These are phyloP conservation scores for Trichaptum fuscoviolaceum DNA, from an alignment of 768 basidiomycete genomes.

Conservation along the genomic window DNA sequence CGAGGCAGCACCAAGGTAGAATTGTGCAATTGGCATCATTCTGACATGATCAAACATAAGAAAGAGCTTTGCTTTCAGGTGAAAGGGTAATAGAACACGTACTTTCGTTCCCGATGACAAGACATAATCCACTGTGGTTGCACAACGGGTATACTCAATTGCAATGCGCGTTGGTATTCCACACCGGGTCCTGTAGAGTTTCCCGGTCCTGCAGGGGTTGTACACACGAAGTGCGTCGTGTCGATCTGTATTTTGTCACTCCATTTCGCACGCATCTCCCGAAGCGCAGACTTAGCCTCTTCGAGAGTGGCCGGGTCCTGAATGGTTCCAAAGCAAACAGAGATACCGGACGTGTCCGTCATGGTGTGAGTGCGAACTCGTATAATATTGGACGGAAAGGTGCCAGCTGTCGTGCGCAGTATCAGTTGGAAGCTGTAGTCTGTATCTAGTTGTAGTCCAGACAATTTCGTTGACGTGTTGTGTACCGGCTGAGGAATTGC, in stretches of 20 bases:
- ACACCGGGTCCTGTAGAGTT: constrained; percentile 60
- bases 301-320: constrained; percentile 72
- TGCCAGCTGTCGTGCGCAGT: constrained; percentile 88
- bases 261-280: constrained; percentile 86
- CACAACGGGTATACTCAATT: constrained; percentile 91
- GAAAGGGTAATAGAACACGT: constrained; percentile 19
- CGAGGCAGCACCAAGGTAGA: constrained; percentile 70
- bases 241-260: constrained; percentile 94
- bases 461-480: constrained; percentile 86
- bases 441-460: constrained; percentile 73
- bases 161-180: constrained; percentile 92
- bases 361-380: constrained; percentile 90
- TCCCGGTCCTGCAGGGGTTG: constrained; percentile 71
- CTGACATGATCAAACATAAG: constrained; percentile 29
- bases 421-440: constrained; percentile 95
- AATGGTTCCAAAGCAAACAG: constrained; percentile 91
- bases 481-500: constrained; percentile 76
- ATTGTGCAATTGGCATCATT: constrained; percentile 82
- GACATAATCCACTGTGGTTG: constrained; percentile 94
- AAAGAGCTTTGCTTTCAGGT: not conserved
- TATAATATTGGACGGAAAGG: constrained; percentile 79
- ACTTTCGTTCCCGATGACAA: constrained; percentile 83
- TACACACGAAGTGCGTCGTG: constrained; percentile 97
- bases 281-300: constrained; percentile 73
- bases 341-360: constrained; percentile 90